Evolutionary conservation across 805 yeast genomes (phyloP), one percentile per base, ranked within the genome.

Genomic region (Priceomyces castillae): DNA sequence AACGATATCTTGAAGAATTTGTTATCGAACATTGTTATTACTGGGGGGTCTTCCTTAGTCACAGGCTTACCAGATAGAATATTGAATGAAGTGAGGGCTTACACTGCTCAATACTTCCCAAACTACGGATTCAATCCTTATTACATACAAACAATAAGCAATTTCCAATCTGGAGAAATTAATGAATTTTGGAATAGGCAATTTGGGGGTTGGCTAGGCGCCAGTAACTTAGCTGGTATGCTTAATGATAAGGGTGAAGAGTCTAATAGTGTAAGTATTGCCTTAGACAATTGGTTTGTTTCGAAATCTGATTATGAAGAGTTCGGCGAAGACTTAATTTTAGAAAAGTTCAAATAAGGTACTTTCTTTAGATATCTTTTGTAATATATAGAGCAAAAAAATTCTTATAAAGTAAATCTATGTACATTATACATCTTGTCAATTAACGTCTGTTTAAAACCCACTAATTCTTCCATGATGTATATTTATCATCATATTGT

Each of bases 131-230:
- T 61, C 67, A 44, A 58, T 63, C 44, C 44, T 4, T 41, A 41
- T 22, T 36, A 58, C 64, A 49, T 52, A 30, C 53, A 58, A 43
- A 53, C 53, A 10, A 51, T 59, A 42, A 56, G 58, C 20, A 59
- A 58, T 42, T 53, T 57, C 39, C 57, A 50, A 19, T 44, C 56
- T 16, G 61, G 62, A 28, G 69, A 63, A 37, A 47, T 59, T 28
- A 58, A 59, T 46, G 71, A 67, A 23, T 51, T 56, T 14, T 68
- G 73, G 54, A 89, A 84, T 47, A 73, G 82, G 48, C 78, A 73
- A 48, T 77, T 71, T 49, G 78, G 83, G 39, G 70, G 77, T 18
- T 83, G 90, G 90, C 64, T 82, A 23, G 90, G 90, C n/a, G 88
- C 89, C 0, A 77, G 82, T 44, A 81, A 81, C 48, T 71, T 84